Evolutionary conservation across 768 basidiomycete genomes (phyloP).

Genomic region (Boletus subcaerulescens): DNA sequence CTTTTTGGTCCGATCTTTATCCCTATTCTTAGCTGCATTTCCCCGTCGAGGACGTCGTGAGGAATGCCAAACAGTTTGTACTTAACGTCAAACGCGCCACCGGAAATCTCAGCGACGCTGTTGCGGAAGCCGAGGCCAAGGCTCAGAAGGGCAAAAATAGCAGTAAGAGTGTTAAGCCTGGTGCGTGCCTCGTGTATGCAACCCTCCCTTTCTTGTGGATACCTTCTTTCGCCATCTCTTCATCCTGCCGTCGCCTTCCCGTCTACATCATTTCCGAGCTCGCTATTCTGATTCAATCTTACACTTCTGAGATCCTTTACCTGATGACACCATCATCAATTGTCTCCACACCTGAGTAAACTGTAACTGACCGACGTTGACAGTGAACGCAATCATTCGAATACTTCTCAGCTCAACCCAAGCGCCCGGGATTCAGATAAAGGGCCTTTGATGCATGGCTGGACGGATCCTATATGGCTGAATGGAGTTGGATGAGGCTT

Average conservation of each 20-base stretch:
- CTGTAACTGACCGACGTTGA: constrained; percentile 11
- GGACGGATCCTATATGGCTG: neutral
- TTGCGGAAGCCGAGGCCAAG: constrained; percentile 38
- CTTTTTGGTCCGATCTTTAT: constrained; percentile 4
- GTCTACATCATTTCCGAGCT: neutral
- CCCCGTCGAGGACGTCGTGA: constrained; percentile 69
- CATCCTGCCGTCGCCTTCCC: neutral
- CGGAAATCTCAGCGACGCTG: constrained; percentile 57
- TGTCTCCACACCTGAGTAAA: neutral
- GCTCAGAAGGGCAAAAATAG: constrained; percentile 36
- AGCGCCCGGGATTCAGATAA: constrained; percentile 87
- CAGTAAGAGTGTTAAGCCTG: constrained; percentile 46
- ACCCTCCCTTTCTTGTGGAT: neutral
- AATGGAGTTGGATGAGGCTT: constrained; percentile 5
- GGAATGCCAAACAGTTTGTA: constrained; percentile 77
- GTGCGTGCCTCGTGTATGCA: constrained; percentile 18
- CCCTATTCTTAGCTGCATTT: constrained; percentile 61
- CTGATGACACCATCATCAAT: constrained; percentile 1
- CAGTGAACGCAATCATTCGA: constrained; percentile 74
- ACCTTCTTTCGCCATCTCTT: neutral
- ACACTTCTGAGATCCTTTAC: neutral
- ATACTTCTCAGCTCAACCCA: constrained; percentile 82
- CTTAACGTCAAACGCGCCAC: constrained; percentile 70
- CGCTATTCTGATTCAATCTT: neutral
- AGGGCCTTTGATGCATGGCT: constrained; percentile 53